Base-by-base conservation (phyloP, 441 rosid species). In the Gossypium trilobum region DNA sequence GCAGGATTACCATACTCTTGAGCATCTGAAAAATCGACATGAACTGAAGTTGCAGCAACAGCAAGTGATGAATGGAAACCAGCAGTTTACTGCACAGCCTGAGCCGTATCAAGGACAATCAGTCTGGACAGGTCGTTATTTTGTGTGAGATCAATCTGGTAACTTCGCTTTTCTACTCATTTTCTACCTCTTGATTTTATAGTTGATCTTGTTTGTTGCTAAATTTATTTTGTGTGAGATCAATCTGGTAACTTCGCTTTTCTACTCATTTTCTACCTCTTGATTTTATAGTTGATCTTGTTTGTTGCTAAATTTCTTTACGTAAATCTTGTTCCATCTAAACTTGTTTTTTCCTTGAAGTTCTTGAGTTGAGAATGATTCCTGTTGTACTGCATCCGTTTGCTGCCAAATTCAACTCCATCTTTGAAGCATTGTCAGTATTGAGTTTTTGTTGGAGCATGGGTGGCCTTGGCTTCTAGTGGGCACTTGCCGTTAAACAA, bases 31-130 rank as follows among this genome's bases (percentile, higher is more conserved):
- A 71, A 39, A 50, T 46, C 90, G 81, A 58, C 81, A 79, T 31
- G 88, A 86, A 60, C 88, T 73, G 79, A 82, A 82, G 77, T 68
- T 84, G 80, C 86, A 76, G 83, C 89, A 83, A 73, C 87, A 77
- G 39, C 79, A 82, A 79, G 80, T 77, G 61, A 56, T 78, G 16
- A 83, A 82, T 27, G 87, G 80, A 72, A 90, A 85, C 73, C 86
- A 82, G 73, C 88, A 85, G 70, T 78, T 86, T 71, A 73, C 85
- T 62, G 79, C 91, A 72, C 77, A 81, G 76, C 88, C 92, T n/a
- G 90, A 83, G 81, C 93, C 91, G 76, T 85, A 86, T 84, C 94
- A 84, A 76, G 97, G 97, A 79, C 92, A 87, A 75, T 82, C 97
- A 36, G 80, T 82, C 65, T 88, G 96, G 97, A 74, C 87, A 8